Base-by-base conservation (phyloP, 345 rosid genomes). In the Ricinus communis region DNA sequence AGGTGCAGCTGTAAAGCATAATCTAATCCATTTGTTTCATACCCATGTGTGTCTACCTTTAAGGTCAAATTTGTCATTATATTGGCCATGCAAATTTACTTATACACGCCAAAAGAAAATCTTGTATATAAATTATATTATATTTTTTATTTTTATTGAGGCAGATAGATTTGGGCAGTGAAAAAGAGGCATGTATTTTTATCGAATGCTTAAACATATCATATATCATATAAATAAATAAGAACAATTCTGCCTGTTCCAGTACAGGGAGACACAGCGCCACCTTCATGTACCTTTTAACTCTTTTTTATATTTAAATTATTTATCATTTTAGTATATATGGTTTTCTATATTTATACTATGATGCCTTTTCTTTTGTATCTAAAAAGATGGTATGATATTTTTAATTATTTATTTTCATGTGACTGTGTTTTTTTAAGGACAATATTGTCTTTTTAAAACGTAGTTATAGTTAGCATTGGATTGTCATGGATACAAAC, bases 251-350 rank as follows among this genome's bases (percentile, higher is more conserved):
- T 77, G 84, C 74, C 70, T 83, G 86, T 76, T 87, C 74, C 73
- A 47, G 47, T 73, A 68, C n/a, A 64, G 72, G 87, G 88, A 86
- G 80, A 81, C 88, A 84, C 74, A 61, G 85, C 90, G 89, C 90
- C 90, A 83, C 87, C 86, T 83, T 72, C 66, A 59, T 58, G 65
- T 72, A 76, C 83, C 71, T 75, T 77, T 73, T 60, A 1, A 2
- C 16, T 3, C 5, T 30, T 55, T 72, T 40, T 36, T 15, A 28
- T 27, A 21, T 10, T 40, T 52, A 6, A 25, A 19, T 16, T 46
- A 21, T 49, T 19, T 61, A 57, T 5, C n/a, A 2, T 4, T 57
- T 55, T n/a, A n/a, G 9, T 0, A 8, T 8, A n/a, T 52, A 21
- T n/a, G n/a, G n/a, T n/a, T n/a, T n/a, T n/a, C n/a, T n/a, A n/a